Evolutionary conservation across 345 rosid species (phyloP).

Genomic region (Populus pruinosa): DNA sequence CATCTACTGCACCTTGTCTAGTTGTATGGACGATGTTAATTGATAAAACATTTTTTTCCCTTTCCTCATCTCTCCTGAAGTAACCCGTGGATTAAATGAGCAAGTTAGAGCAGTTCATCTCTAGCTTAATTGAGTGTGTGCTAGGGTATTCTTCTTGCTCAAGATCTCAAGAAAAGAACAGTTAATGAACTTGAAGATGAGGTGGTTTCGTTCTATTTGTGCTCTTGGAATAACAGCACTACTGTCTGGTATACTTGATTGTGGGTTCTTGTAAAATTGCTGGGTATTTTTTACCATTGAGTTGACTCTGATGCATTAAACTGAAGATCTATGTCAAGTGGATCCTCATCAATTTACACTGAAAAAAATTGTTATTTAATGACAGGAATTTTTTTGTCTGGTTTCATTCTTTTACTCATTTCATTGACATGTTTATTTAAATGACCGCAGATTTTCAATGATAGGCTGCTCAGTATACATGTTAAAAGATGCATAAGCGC

Average conservation of each 20-base stretch:
- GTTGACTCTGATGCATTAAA: neutral
- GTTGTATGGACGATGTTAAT: neutral
- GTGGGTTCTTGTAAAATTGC: neutral
- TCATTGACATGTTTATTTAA: neutral
- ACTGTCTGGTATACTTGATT: neutral
- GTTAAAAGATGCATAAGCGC: conserved; percentile 62
- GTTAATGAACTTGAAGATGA: neutral
- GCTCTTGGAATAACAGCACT: neutral
- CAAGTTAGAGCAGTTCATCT: neutral
- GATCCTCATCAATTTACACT: neutral
- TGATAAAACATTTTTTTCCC: neutral
- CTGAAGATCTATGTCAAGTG: neutral
- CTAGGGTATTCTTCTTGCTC: neutral
- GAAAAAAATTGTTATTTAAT: neutral
- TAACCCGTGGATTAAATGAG: neutral
- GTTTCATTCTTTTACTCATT: neutral
- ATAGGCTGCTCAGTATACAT: conserved; percentile 63
- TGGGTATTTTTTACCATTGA: neutral
- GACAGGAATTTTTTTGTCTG: neutral
- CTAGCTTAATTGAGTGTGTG: neutral
- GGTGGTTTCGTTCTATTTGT: neutral
- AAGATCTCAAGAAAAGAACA: neutral
- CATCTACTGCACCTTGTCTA: neutral
- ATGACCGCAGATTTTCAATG: conserved; percentile 75
- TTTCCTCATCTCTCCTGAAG: neutral